These are phyloP conservation scores for Austroboletus eburneus DNA, from an alignment of 768 basidiomycete species.

Conservation along the genomic window DNA sequence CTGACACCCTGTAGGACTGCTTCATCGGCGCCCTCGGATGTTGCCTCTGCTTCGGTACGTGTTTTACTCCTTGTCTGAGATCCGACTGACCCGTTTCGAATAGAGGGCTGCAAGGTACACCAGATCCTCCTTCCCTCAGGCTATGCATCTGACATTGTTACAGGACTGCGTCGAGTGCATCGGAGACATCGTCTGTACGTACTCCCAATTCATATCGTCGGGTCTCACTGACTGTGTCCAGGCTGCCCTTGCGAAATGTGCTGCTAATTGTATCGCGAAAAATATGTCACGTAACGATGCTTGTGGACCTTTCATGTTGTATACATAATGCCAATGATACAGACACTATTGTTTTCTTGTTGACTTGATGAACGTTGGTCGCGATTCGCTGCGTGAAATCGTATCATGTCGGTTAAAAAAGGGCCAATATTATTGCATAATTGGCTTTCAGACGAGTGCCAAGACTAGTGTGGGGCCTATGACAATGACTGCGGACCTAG, in stretches of 20 bases:
- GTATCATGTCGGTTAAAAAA: too few relatives aligned
- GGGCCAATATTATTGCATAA: too few relatives aligned
- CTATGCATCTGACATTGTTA: background rate
- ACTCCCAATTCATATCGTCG: too few relatives aligned
- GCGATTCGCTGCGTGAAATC: too few relatives aligned
- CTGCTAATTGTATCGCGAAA: slow-evolving; percentile 39
- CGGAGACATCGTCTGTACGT: slow-evolving; percentile 69
- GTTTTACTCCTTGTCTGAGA: background rate
- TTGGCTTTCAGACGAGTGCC: too few relatives aligned
- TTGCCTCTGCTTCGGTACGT: slow-evolving; percentile 71
- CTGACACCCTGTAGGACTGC: slow-evolving; percentile 49
- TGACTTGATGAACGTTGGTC: background rate
- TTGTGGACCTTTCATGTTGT: slow-evolving; percentile 9
- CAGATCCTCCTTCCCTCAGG: background rate
- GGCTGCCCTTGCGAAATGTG: slow-evolving; percentile 82
- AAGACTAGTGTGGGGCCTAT: too few relatives aligned
- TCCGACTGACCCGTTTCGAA: background rate
- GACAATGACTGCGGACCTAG: too few relatives aligned
- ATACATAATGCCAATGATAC: slow-evolving; percentile 3
- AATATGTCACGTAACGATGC: slow-evolving; percentile 2
- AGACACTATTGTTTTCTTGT: background rate
- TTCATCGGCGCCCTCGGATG: slow-evolving; percentile 57
- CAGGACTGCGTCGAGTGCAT: slow-evolving; percentile 69
- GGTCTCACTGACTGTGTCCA: too few relatives aligned
- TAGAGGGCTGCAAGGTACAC: slow-evolving; percentile 68